Evolutionary conservation across 352 stramenopile species (phyloP), one percentile per base, ranked within the genome.

Genomic region (Globisporangium carolinianum): DNA sequence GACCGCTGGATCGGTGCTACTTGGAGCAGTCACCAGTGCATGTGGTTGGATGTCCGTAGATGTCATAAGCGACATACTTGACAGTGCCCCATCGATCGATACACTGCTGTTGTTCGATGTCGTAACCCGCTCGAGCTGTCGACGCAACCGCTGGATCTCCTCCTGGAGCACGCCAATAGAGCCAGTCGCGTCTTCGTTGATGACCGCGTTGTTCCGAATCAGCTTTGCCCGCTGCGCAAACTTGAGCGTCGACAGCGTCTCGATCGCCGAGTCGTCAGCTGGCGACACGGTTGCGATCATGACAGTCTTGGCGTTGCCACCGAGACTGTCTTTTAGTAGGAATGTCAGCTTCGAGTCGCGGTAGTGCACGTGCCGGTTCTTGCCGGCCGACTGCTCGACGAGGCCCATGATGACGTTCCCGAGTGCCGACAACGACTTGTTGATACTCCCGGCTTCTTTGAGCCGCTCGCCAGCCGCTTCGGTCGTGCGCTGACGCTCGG

Each of bases 361-460:
- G 58, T 94, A 94, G 56, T 91, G 82, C 12, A 90, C 83, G 51
- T 94, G 83, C 12, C 81, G 81, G 39, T 87, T 83, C 47, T 94
- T 94, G 5, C 83, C 82, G 8, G 81, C 76, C 0, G 81, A 87
- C 58, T 89, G 79, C 55, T 94, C 79, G 5, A 84, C 84, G n/a
- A 95, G 69, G 1, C 83, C 84, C 76, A 90, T 83, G 58, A 99
- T 98, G 8, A 99, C 96, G 65, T 97, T 97, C 6, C 94, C 97
- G 9, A 99, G 73, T 11, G 95, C 96, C 8, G 97, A 94, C 14
- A 99, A 81, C 71, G 87, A 98, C 62, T 97, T 92, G 72, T 99
- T 99, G 68, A 99, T 99, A 59, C 94, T 97, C 4, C 87, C 89
- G 32, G 94, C 94, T 63, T 99, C 97, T 73, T 98, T 98, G 58